These are phyloP conservation scores for Aspergillus conjunctus DNA, from an alignment of 495 filamentous ascomycete genomes.

Conservation along the genomic window DNA sequence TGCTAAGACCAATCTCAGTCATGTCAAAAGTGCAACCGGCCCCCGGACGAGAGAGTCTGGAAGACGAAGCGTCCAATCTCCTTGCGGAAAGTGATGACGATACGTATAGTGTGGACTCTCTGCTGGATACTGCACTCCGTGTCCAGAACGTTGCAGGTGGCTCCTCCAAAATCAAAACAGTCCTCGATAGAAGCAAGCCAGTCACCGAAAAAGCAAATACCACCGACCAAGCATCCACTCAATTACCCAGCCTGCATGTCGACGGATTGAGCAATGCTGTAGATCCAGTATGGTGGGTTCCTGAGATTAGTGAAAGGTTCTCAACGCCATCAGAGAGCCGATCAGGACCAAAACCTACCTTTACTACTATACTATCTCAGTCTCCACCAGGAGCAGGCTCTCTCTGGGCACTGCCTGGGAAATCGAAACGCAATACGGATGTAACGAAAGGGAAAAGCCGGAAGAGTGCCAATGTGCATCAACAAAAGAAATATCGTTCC, in stretches of 20 bases:
- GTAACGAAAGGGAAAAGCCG: slow-evolving; percentile 24
- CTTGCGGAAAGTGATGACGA: slow-evolving; percentile 27
- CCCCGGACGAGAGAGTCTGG: background rate
- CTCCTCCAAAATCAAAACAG: background rate
- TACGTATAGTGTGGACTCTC: slow-evolving; percentile 30
- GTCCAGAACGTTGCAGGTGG: slow-evolving; percentile 17
- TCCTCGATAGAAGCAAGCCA: slow-evolving; percentile 9
- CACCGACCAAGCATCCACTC: slow-evolving; percentile 21
- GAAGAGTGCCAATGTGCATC: slow-evolving; percentile 28
- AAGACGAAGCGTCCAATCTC: slow-evolving; percentile 20
- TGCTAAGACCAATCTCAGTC: slow-evolving; percentile 1
- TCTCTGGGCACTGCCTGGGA: slow-evolving; percentile 40
- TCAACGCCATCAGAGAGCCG: slow-evolving; percentile 38
- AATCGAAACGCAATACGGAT: slow-evolving; percentile 28
- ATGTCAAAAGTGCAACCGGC: slow-evolving; percentile 15
- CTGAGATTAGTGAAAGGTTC: slow-evolving; percentile 40
- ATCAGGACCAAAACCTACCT: slow-evolving; percentile 21
- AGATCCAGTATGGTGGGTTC: slow-evolving; percentile 44
- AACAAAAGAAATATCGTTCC: slow-evolving; percentile 36
- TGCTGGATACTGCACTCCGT: slow-evolving; percentile 28
- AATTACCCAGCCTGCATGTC: slow-evolving; percentile 11
- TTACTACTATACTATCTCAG: slow-evolving; percentile 25
- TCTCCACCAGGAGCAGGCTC: slow-evolving; percentile 46
- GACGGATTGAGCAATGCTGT: slow-evolving; percentile 19
- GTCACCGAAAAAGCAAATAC: slow-evolving; percentile 27